These are phyloP conservation scores for Detonula confervacea DNA, from an alignment of 352 stramenopile species.

Conservation along the genomic window DNA sequence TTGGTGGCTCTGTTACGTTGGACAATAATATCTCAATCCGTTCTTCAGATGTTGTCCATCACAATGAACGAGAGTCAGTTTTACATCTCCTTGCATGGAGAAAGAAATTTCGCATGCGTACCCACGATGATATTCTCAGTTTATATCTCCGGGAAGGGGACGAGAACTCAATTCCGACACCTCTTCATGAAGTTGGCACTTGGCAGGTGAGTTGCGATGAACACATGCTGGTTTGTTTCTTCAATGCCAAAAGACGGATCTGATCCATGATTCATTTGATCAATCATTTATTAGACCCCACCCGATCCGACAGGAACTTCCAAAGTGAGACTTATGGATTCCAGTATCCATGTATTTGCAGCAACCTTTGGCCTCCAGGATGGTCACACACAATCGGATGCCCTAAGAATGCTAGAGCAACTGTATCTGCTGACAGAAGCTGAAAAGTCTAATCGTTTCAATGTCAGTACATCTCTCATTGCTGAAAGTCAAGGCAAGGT, in stretches of 20 bases:
- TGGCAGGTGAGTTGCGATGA: constrained; percentile 51
- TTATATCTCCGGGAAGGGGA: constrained; percentile 52
- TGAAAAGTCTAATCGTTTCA: constrained; percentile 62
- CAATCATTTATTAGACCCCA: background rate
- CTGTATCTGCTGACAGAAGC: constrained; percentile 46
- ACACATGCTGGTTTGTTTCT: too few species aligned
- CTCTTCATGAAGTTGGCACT: constrained; percentile 82
- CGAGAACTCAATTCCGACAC: constrained; percentile 65
- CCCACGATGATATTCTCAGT: constrained; percentile 60
- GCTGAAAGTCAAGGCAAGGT: constrained; percentile 64
- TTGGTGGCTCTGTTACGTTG: constrained; percentile 61
- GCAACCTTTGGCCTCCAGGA: constrained; percentile 84
- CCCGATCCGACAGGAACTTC: constrained; percentile 69
- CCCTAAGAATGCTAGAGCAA: constrained; percentile 75
- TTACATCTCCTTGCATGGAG: constrained; percentile 66
- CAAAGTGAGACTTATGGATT: constrained; percentile 82
- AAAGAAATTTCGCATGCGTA: constrained; percentile 44
- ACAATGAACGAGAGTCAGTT: constrained; percentile 77
- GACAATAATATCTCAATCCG: constrained; percentile 75
- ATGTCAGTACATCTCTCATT: constrained; percentile 60
- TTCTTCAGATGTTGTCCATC: constrained; percentile 63
- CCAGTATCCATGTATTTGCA: constrained; percentile 83
- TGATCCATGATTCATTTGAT: background rate
- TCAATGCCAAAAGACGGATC: constrained; percentile 27
- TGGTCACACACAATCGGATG: constrained; percentile 76